phyloP scores from a whole-genome alignment of 139 green algal genomes.

The Zygnema cylindricum region DNA sequence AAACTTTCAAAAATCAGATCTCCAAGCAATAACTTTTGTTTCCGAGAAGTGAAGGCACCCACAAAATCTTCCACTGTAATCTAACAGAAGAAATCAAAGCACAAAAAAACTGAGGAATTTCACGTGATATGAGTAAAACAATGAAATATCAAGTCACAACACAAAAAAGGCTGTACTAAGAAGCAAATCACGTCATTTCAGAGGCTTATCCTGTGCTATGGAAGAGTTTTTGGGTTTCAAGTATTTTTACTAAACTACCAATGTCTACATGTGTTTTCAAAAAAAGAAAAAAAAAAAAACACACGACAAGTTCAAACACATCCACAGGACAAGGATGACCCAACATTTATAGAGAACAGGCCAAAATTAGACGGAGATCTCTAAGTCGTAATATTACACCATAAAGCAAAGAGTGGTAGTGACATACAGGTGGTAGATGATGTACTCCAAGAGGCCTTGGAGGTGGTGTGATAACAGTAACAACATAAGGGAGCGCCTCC shows the following conservation, averaged over 20 bases:
- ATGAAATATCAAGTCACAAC: no score
- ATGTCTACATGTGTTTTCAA: no score
- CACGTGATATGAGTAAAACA: neutral
- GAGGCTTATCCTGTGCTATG: no score
- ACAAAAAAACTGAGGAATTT: neutral
- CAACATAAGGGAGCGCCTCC: constrained; percentile 10
- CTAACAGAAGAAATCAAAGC: neutral
- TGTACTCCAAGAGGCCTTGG: constrained; percentile 4
- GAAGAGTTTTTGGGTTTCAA: no score
- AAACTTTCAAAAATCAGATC: neutral
- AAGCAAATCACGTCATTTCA: no score
- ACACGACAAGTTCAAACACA: constrained; percentile 1
- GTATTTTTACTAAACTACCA: no score
- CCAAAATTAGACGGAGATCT: neutral
- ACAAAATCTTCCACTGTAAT: neutral
- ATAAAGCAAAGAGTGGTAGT: neutral
- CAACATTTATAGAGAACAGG: neutral
- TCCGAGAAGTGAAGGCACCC: neutral
- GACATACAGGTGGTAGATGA: constrained; percentile 9
- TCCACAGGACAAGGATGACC: neutral
- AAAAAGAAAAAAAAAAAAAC: no score
- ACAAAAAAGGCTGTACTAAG: no score
- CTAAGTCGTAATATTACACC: neutral
- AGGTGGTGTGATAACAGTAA: constrained; percentile 25
- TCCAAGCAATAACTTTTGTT: neutral